phyloP scores from a whole-genome alignment of 768 basidiomycete species.

The Hypholoma fasciculare region DNA sequence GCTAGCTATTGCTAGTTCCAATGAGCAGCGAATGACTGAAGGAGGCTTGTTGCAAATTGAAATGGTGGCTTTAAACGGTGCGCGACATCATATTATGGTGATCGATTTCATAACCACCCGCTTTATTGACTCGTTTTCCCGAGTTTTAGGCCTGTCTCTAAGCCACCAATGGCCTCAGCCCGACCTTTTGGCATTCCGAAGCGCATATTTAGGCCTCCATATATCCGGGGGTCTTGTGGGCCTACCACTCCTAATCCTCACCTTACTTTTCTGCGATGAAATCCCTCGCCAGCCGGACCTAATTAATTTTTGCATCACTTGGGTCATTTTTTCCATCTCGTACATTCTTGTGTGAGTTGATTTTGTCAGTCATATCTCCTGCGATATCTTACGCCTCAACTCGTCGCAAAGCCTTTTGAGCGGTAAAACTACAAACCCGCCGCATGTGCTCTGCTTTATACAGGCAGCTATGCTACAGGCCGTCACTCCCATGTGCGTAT shows the following conservation, averaged over 20 bases:
- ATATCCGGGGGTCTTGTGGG: slow-evolving; percentile 54
- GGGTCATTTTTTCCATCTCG: slow-evolving; percentile 54
- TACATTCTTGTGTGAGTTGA: slow-evolving; percentile 50
- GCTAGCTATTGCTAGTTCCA: background rate
- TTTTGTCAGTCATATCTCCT: background rate
- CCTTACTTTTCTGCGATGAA: slow-evolving; percentile 41
- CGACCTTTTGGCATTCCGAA: slow-evolving; percentile 20
- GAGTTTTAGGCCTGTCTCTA: too few species aligned
- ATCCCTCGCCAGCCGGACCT: slow-evolving; percentile 49
- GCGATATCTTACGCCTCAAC: background rate
- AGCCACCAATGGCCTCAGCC: background rate
- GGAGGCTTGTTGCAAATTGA: too few species aligned
- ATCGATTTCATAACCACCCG: too few species aligned
- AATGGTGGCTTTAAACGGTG: too few species aligned
- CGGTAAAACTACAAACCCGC: slow-evolving; percentile 18
- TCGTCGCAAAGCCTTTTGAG: slow-evolving; percentile 12
- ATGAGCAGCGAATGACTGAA: background rate
- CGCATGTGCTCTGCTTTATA: slow-evolving; percentile 39
- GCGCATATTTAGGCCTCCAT: slow-evolving; percentile 46
- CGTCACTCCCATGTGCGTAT: slow-evolving; percentile 50
- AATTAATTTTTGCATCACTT: slow-evolving; percentile 57
- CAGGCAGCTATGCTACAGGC: slow-evolving; percentile 58
- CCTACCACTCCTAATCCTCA: slow-evolving; percentile 47
- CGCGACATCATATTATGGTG: too few species aligned
- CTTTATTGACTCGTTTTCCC: too few species aligned